Conservation (phyloP, 2,329 filamentous ascomycete species). For the Phialophora verrucosa region DNA sequence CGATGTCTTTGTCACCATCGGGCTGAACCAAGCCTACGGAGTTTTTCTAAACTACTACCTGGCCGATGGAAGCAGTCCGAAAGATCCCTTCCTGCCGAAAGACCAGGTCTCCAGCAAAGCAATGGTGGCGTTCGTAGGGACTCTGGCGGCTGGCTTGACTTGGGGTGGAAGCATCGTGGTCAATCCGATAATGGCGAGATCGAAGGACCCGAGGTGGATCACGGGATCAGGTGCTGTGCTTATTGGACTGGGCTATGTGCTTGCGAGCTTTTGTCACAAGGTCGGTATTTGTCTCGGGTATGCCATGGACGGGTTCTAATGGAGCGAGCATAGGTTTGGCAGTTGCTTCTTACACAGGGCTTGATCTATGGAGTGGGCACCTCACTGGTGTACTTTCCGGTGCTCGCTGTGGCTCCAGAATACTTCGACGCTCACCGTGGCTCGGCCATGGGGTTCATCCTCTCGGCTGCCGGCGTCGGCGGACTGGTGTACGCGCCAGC, state of each 20-base stretch:
- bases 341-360: constrained; percentile 65
- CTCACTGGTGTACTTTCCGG: constrained; percentile 65
- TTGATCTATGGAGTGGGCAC: constrained; percentile 67
- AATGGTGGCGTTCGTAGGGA: constrained; percentile 57
- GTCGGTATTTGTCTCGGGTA: constrained; percentile 19
- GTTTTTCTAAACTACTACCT: constrained; percentile 59
- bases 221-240: constrained; percentile 51
- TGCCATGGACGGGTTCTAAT: background rate
- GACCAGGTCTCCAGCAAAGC: constrained; percentile 48
- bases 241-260: constrained; percentile 52
- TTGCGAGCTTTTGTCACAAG: constrained; percentile 47
- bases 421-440: constrained; percentile 66
- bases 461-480: constrained; percentile 64
- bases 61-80: constrained; percentile 41
- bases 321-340: constrained; percentile 56
- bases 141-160: constrained; percentile 56
- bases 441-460: constrained; percentile 65
- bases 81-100: constrained; percentile 49
- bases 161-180: constrained; percentile 58
- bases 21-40: constrained; percentile 58
- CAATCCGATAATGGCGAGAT: constrained; percentile 55
- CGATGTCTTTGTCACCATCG: constrained; percentile 55
- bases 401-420: constrained; percentile 62
- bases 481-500: constrained; percentile 60
- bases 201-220: constrained; percentile 48